Base-by-base conservation (phyloP, 176 grass and related monocot species). In the Hyparrhenia diplandra region DNA sequence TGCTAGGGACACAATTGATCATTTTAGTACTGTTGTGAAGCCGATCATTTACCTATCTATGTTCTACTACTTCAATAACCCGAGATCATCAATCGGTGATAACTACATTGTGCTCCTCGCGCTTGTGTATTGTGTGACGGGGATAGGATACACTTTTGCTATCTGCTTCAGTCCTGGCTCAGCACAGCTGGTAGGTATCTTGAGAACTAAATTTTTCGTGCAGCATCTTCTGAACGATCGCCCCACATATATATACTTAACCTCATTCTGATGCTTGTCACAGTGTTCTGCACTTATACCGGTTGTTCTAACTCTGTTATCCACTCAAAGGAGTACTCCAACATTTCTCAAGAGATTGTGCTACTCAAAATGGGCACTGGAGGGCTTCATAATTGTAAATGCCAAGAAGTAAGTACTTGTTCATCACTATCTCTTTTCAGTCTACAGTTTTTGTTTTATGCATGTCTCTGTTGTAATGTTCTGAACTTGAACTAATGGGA, bases 51-150 rank as follows among this genome's bases (percentile, higher is more conserved):
- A 97, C 73, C 93, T 97, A 45, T 97, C 90, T 73, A 97, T 97
- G 93, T 97, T 97, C 79, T 97, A 97, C 87, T 97, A 69, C 80
- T 93, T 97, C 85, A 97, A 90, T 52, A 97, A 90, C 61, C 93
- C 93, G 21, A 90, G 93, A 84, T 97, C 93, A 49, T 62, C 83
- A 1, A 86, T 97, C 13, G 64, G 2, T 0, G 87, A 79, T 73
- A 97, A 97, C 67, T 89, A 92, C 43, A 16, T 80, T 25, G 74
- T 97, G 13, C 85, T 97, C 80, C 71, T 97, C 39, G 75, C 93
- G 6, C 93, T 97, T 42, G 88, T 97, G 2, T 97, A 97, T 47
- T 97, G 93, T 52, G 93, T 97, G 20, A 97, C 93, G 10, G 93
- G 93, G 21, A 88, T 96, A 23, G 93, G 93, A 55, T 96, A 96